phyloP scores from a whole-genome alignment of 2,329 filamentous ascomycete genomes.

The Amesomyces nigricolor region DNA sequence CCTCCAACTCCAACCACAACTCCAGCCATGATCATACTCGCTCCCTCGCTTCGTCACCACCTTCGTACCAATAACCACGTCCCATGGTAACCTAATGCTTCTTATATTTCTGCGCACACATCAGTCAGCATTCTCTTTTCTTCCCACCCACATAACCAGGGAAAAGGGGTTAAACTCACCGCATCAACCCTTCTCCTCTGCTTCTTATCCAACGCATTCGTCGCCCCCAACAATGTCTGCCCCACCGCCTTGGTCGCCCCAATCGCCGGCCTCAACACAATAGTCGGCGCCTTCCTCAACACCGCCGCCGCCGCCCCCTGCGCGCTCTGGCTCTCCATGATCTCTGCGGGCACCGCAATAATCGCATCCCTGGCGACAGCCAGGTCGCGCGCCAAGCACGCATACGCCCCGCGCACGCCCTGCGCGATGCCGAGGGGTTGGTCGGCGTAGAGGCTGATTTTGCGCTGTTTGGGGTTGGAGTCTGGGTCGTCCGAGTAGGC shows the following conservation, averaged over 20 bases:
- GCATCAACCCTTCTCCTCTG: slow-evolving; percentile 80
- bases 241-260: slow-evolving; percentile 85
- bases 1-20: no score
- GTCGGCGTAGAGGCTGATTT: slow-evolving; percentile 87
- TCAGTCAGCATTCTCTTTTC: no score
- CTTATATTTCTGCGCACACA: no score
- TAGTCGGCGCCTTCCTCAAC: slow-evolving; percentile 77
- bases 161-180: slow-evolving; percentile 52
- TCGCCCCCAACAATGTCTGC: slow-evolving; percentile 84
- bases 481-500: slow-evolving; percentile 44
- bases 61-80: no score
- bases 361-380: slow-evolving; percentile 82
- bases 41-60: no score
- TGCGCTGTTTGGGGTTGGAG: slow-evolving; percentile 64
- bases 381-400: slow-evolving; percentile 80
- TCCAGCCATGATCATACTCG: no score
- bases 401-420: slow-evolving; percentile 76
- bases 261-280: slow-evolving; percentile 84
- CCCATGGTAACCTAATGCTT: no score
- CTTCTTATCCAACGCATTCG: slow-evolving; percentile 80
- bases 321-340: slow-evolving; percentile 79
- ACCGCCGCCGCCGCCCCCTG: slow-evolving; percentile 75
- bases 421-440: slow-evolving; percentile 86
- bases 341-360: slow-evolving; percentile 86
- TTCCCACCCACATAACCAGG: neutral